phyloP scores from a whole-genome alignment of 192 early-diverging fungal species.

The Diversispora epigaea region DNA sequence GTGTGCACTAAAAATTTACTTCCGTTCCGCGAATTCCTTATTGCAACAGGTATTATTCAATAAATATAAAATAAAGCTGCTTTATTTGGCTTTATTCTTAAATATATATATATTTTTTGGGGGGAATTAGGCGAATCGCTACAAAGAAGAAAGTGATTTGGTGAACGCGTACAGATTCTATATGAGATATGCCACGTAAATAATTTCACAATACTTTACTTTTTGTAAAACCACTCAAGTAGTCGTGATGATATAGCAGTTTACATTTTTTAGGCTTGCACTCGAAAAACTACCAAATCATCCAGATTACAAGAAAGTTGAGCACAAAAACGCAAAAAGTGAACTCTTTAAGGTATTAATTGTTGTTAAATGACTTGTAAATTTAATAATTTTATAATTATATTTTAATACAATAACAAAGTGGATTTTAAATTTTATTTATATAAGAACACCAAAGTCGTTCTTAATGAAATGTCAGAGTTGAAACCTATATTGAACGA shows the following conservation, averaged over 20 bases:
- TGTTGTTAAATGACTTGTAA: neutral
- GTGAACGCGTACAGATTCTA: constrained; percentile 20
- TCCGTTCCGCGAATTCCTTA: constrained; percentile 12
- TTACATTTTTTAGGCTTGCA: neutral
- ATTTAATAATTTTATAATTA: neutral
- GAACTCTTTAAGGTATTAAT: constrained; percentile 3
- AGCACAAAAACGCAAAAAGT: neutral
- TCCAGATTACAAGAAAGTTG: constrained; percentile 7
- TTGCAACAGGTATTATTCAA: constrained; percentile 7
- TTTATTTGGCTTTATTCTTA: neutral
- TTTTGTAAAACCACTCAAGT: neutral
- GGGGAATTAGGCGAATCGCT: constrained; percentile 4
- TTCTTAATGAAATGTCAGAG: constrained; percentile 18
- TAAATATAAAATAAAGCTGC: neutral
- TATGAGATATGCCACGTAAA: constrained; percentile 21
- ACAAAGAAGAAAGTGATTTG: constrained; percentile 17
- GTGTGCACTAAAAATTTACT: constrained; percentile 13
- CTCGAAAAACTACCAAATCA: constrained; percentile 13
- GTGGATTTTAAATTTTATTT: neutral
- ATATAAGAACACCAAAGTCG: constrained; percentile 10
- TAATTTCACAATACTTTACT: neutral
- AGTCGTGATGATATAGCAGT: neutral
- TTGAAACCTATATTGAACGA: constrained; percentile 23
- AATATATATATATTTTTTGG: too few species aligned
- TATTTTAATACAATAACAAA: neutral